Evolutionary conservation across 2,329 filamentous ascomycete genomes (phyloP), one percentile per base, ranked within the genome.

Genomic region (Monilinia aucupariae): DNA sequence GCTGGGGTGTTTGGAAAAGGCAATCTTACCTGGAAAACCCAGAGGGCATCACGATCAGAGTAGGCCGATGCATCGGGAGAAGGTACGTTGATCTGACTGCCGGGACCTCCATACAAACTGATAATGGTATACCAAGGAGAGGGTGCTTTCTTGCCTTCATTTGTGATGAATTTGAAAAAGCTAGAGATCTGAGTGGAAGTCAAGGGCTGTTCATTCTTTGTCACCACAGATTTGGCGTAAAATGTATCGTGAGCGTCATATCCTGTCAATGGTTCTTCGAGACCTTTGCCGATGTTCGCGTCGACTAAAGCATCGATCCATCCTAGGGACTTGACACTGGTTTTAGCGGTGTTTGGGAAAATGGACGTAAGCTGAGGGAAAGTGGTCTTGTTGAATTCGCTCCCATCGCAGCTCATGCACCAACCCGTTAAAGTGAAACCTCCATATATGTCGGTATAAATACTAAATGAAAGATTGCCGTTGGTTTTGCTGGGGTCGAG

Each of bases 401-500:
- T 65, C 6, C 71, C 66, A 54, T 68, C 65, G 54, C 64, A 66
- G 41, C 75, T 76, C 53, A 77, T 74, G 68, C 76, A 78, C 50
- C 73, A 74, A 30, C 77, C 77, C 48, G 70, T 71, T 34, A 78
- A 64, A 52, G 67, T 72, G 70, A 74, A 77, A 17, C 51, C 49
- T 13, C 55, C 47, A n/a, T 72, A 72, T 27, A 71, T 73, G 61
- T 78, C 75, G 39, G 76, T 70, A 67, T 78, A 76, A 62, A 77
- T 72, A 17, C 76, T 76, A 39, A 77, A 73, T 1, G 74, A 74
- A 45, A 78, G 69, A 45, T 75, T 75, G 64, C 71, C 69, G 56
- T 77, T 75, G 32, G 78, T 70, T 8, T 30, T n/a, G 27, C 20
- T 17, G 12, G 61, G 6, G 27, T 64, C 50, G 15, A 51, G 51